These are phyloP conservation scores for Coemansia brasiliensis DNA, from an alignment of 192 early-diverging fungal species.

Conservation along the genomic window DNA sequence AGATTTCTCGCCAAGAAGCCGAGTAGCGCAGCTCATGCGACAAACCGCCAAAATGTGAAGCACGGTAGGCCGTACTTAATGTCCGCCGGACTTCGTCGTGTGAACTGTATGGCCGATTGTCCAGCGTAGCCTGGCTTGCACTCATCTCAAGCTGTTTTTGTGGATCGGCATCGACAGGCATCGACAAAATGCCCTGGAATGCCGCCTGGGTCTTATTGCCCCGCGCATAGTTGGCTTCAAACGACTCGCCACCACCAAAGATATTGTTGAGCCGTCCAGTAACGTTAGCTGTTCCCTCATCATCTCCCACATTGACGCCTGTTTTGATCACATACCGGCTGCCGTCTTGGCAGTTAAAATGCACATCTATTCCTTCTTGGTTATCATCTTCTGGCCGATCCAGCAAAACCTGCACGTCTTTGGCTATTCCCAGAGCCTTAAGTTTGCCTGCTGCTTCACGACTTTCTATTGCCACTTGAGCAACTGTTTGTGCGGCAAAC, in stretches of 20 bases:
- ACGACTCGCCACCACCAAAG: constrained; percentile 84
- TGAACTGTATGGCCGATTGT: constrained; percentile 64
- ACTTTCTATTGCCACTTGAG: constrained; percentile 21
- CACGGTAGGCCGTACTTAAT: constrained; percentile 45
- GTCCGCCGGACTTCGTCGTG: constrained; percentile 75
- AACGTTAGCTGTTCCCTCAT: constrained; percentile 79
- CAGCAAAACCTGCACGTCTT: constrained; percentile 18
- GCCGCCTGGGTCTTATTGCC: constrained; percentile 71
- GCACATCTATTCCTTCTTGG: constrained; percentile 62
- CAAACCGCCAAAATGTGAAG: neutral
- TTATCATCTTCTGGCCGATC: constrained; percentile 5
- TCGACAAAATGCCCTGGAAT: constrained; percentile 61
- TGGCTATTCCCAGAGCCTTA: constrained; percentile 42
- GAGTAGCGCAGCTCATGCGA: constrained; percentile 71
- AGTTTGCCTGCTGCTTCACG: constrained; percentile 47
- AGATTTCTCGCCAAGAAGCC: constrained; percentile 76
- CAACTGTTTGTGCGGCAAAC: constrained; percentile 25
- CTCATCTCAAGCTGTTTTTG: constrained; percentile 63
- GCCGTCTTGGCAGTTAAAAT: constrained; percentile 69
- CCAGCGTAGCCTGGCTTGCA: constrained; percentile 65
- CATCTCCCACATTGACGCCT: constrained; percentile 86
- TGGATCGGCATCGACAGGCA: constrained; percentile 74
- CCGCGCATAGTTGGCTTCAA: constrained; percentile 72
- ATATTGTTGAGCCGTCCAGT: constrained; percentile 77
- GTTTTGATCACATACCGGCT: constrained; percentile 76